These are phyloP conservation scores for Wickerhamiella cacticola DNA, from an alignment of 805 yeast genomes.

Conservation along the genomic window DNA sequence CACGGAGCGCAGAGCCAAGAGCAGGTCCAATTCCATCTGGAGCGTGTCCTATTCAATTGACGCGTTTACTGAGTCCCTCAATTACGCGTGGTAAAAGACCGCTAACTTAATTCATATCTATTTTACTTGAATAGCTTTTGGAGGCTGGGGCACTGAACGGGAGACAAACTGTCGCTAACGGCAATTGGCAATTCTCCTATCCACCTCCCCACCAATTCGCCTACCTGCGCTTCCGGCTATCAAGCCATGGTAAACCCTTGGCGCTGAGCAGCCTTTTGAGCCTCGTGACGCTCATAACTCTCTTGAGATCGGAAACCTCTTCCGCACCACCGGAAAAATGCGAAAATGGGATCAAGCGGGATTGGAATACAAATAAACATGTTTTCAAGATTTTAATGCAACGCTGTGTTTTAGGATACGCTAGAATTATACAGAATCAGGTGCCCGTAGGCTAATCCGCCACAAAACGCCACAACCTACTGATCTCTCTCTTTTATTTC, in stretches of 20 bases:
- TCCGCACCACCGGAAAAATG: conserved; percentile 7
- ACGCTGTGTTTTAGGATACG: not conserved
- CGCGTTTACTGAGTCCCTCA: no score
- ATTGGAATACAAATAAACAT: conserved; percentile 13
- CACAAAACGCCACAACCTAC: not conserved
- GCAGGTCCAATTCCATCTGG: no score
- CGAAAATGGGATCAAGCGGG: conserved; percentile 9
- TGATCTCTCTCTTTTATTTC: not conserved
- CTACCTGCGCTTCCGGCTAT: no score
- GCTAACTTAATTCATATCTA: no score
- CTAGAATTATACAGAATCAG: not conserved
- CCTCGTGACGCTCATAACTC: not conserved
- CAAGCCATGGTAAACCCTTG: not conserved
- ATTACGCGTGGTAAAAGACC: no score
- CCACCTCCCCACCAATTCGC: no score
- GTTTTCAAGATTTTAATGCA: conserved; percentile 4
- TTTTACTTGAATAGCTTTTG: no score
- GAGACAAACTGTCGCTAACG: no score
- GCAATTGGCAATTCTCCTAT: no score
- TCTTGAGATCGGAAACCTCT: conserved; percentile 1
- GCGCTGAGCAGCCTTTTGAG: not conserved
- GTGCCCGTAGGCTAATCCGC: not conserved
- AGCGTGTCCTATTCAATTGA: no score
- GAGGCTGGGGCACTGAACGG: no score
- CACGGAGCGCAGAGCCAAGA: no score